phyloP scores from a whole-genome alignment of 306 rosid genomes.

The Cucurbita moschata region DNA sequence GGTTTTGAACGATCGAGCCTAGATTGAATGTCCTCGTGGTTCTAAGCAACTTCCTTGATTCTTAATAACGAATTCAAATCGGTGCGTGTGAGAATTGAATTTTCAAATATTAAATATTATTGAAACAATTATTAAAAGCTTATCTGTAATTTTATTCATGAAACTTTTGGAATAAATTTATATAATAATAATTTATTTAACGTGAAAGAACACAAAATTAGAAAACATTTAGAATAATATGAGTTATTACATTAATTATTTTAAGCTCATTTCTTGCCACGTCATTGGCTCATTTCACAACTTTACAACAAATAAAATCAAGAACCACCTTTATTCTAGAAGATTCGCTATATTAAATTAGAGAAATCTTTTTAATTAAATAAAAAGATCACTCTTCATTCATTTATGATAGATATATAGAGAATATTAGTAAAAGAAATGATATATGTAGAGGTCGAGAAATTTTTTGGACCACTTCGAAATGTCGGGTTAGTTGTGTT shows the following conservation, averaged over 20 bases:
- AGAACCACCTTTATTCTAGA: background rate
- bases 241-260: background rate
- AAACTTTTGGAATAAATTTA: background rate
- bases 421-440: background rate
- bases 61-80: too few relatives aligned
- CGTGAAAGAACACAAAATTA: background rate
- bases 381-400: background rate
- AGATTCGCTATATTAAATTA: background rate
- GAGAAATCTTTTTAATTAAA: background rate
- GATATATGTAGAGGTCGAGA: background rate
- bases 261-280: background rate
- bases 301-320: constrained; percentile 4
- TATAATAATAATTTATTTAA: background rate
- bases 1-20: too few relatives aligned
- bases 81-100: too few relatives aligned
- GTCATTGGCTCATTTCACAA: background rate
- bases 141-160: background rate
- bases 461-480: too few relatives aligned
- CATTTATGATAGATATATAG: background rate
- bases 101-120: too few relatives aligned
- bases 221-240: background rate
- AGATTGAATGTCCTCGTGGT: too few relatives aligned
- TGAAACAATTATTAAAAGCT: background rate
- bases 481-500: too few relatives aligned
- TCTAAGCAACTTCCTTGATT: too few relatives aligned